Evolutionary conservation across 495 filamentous ascomycete species (phyloP).

Genomic region (Trypethelium eluteriae): DNA sequence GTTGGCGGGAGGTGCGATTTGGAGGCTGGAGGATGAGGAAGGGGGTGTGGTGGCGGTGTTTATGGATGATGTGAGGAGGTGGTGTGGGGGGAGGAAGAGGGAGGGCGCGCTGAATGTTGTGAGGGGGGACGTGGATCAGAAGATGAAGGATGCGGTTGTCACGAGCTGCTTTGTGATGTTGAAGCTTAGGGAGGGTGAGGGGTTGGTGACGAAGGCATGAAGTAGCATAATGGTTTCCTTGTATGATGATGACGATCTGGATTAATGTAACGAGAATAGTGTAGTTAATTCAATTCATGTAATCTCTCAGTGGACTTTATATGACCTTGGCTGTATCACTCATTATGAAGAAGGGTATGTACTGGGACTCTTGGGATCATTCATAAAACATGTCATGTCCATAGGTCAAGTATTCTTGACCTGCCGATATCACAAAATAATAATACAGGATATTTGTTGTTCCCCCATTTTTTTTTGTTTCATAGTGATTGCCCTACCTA

Average conservation of each 20-base stretch:
- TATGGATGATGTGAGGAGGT: constrained; percentile 5
- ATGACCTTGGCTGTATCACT: too few relatives aligned
- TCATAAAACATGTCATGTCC: too few relatives aligned
- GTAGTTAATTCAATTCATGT: too few relatives aligned
- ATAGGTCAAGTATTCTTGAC: not conserved
- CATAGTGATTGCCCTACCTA: not conserved
- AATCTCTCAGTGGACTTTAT: too few relatives aligned
- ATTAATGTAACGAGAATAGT: too few relatives aligned
- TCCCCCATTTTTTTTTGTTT: not conserved
- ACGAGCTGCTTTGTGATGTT: constrained; percentile 7
- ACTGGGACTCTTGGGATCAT: too few relatives aligned
- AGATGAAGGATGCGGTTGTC: constrained; percentile 6
- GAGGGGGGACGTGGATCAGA: not conserved
- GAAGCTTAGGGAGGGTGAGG: not conserved
- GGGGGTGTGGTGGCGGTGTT: constrained; percentile 4
- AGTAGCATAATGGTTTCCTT: too few relatives aligned
- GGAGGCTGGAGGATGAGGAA: constrained; percentile 1
- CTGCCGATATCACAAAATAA: not conserved
- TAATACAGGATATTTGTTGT: not conserved
- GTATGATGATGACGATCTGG: too few relatives aligned
- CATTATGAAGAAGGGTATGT: too few relatives aligned
- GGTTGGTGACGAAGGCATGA: not conserved
- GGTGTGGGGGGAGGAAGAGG: not conserved
- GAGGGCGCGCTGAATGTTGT: not conserved
- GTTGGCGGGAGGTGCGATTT: not conserved